Conservation (phyloP, 129 eudicot genomes). For the Escallonia herrerae region DNA sequence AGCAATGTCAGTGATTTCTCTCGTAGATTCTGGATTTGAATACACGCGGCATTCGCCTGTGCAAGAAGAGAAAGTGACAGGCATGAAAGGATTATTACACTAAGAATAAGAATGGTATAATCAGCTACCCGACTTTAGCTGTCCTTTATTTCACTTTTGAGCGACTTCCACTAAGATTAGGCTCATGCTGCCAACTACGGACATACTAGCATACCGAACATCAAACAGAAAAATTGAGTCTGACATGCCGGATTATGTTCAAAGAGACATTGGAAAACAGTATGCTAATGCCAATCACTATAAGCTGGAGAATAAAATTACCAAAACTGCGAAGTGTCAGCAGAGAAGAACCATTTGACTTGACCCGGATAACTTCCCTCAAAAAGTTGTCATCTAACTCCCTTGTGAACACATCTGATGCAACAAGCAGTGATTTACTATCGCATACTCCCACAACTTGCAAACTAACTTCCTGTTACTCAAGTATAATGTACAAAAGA, state of each 20-base stretch:
- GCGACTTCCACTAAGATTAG: not conserved
- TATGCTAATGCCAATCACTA: not conserved
- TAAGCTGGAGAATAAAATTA: conserved; percentile 14
- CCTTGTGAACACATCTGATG: conserved; percentile 39
- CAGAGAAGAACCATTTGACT: conserved; percentile 51
- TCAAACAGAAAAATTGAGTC: not conserved
- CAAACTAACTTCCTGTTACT: conserved; percentile 63
- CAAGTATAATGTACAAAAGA: conserved; percentile 6
- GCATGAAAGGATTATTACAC: not conserved
- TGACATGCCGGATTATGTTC: not conserved
- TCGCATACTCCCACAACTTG: conserved; percentile 87
- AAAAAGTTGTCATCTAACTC: conserved; percentile 73
- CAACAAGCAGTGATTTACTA: conserved; percentile 58
- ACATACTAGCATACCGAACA: not conserved
- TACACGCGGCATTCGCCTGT: conserved; percentile 42
- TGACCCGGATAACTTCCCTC: conserved; percentile 43
- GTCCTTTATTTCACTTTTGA: too few relatives aligned
- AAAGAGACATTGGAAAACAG: not conserved
- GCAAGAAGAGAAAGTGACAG: conserved; percentile 12
- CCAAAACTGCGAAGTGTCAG: conserved; percentile 41
- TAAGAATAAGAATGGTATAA: not conserved
- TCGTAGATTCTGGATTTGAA: conserved; percentile 36
- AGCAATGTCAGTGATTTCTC: conserved; percentile 49
- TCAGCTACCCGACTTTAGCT: too few relatives aligned
- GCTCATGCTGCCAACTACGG: too few relatives aligned